Percentiles rank a stretch among this genome's conserved stretches.
Evolutionary conservation across 108 stramenopile species (phyloP).

Genomic region (Discostella stelligeroides): DNA sequence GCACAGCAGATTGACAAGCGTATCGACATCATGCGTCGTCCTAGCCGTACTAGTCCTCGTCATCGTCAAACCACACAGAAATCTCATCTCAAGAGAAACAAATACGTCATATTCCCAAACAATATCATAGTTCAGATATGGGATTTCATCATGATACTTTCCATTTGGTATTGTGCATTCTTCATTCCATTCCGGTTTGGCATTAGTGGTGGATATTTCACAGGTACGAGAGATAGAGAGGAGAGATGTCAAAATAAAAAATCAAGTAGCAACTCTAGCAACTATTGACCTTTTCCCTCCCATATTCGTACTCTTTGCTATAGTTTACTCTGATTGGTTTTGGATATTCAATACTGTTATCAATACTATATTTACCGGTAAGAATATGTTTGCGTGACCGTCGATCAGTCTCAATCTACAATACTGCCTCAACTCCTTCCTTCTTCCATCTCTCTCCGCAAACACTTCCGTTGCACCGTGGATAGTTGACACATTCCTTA

Average conservation of each 20-base stretch:
- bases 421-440: background rate
- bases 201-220: constrained; percentile 46
- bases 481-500: constrained; percentile 53
- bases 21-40: background rate
- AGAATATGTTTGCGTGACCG: no score
- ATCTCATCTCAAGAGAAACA: constrained; percentile 24
- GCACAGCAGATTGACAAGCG: background rate
- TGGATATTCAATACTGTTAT: constrained; percentile 43
- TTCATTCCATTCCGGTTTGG: constrained; percentile 49
- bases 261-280: no score
- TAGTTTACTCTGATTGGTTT: constrained; percentile 27
- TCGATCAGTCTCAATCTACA: no score
- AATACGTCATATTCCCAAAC: constrained; percentile 50
- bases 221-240: no score
- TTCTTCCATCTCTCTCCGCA: constrained; percentile 3
- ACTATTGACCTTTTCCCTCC: no score
- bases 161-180: constrained; percentile 41
- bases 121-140: constrained; percentile 35
- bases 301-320: constrained; percentile 26
- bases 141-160: constrained; percentile 50
- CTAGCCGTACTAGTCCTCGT: background rate
- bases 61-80: no score
- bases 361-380: constrained; percentile 43
- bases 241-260: no score
- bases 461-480: no score